These are phyloP conservation scores for Chaetoceros tenuissimus DNA, from an alignment of 108 stramenopile genomes.

Conservation along the genomic window DNA sequence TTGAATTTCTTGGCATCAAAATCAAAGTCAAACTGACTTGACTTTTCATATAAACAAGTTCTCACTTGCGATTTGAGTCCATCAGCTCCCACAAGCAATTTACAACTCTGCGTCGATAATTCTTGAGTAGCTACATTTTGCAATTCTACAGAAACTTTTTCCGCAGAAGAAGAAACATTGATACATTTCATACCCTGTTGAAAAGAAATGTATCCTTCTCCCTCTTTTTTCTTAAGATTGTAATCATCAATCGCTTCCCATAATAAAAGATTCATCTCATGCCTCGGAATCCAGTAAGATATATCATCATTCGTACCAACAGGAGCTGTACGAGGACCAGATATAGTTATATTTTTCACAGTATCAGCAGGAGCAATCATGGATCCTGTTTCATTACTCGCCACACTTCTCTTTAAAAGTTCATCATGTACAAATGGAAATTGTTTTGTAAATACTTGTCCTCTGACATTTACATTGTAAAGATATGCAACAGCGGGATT, in stretches of 20 bases:
- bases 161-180: conserved; percentile 4
- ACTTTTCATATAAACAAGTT: conserved; percentile 16
- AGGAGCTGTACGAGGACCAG: neutral
- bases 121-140: neutral
- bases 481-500: conserved; percentile 43
- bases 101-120: conserved; percentile 1
- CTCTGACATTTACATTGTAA: conserved; percentile 34
- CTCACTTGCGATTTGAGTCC: conserved; percentile 65
- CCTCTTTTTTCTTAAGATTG: conserved; percentile 2
- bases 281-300: conserved; percentile 35
- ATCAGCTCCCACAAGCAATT: conserved; percentile 54
- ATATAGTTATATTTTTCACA: conserved; percentile 1
- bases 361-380: conserved; percentile 33
- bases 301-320: conserved; percentile 1
- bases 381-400: conserved; percentile 3
- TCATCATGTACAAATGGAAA: conserved; percentile 28
- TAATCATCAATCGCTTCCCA: conserved; percentile 23
- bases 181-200: conserved; percentile 18
- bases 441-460: conserved; percentile 32
- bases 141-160: conserved; percentile 1
- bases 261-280: conserved; percentile 31
- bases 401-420: conserved; percentile 16
- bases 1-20: conserved; percentile 22
- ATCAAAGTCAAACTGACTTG: conserved; percentile 10
- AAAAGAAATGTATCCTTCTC: conserved; percentile 20